Conservation (phyloP, 176 grass and related monocot species). For the Secale cereale region DNA sequence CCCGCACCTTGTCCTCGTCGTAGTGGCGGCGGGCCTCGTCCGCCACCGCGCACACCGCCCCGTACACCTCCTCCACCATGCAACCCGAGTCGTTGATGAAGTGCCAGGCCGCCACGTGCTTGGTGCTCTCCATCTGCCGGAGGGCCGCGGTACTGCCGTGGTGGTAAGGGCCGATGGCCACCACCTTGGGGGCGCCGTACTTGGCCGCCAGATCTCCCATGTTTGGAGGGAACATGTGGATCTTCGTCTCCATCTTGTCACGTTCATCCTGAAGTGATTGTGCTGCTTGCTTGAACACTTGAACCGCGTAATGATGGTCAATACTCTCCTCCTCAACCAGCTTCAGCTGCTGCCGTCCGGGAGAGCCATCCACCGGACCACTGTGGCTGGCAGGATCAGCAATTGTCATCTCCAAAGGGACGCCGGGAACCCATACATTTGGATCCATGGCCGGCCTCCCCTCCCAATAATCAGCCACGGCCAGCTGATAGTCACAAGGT, state of each 20-base stretch:
- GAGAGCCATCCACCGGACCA: background rate
- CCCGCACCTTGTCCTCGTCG: background rate
- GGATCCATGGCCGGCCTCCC: background rate
- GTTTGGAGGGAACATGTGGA: background rate
- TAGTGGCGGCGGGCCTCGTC: background rate
- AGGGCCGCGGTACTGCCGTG: background rate
- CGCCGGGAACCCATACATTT: background rate
- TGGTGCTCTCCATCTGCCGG: background rate
- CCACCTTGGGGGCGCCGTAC: background rate
- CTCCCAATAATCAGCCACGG: background rate
- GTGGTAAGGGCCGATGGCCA: background rate
- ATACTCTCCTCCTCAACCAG: background rate
- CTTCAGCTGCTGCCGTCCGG: background rate
- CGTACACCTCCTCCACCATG: background rate
- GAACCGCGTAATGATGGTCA: background rate
- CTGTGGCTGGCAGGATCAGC: background rate
- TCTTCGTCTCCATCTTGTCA: background rate
- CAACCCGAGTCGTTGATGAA: background rate
- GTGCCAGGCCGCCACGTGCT: background rate
- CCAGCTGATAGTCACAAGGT: background rate
- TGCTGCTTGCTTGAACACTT: background rate
- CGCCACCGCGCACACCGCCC: background rate
- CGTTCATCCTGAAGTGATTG: background rate
- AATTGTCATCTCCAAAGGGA: conserved; percentile 13
- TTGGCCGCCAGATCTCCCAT: background rate